phyloP scores from a whole-genome alignment of 2,329 filamentous ascomycete genomes.

The Diplocarpon mali region DNA sequence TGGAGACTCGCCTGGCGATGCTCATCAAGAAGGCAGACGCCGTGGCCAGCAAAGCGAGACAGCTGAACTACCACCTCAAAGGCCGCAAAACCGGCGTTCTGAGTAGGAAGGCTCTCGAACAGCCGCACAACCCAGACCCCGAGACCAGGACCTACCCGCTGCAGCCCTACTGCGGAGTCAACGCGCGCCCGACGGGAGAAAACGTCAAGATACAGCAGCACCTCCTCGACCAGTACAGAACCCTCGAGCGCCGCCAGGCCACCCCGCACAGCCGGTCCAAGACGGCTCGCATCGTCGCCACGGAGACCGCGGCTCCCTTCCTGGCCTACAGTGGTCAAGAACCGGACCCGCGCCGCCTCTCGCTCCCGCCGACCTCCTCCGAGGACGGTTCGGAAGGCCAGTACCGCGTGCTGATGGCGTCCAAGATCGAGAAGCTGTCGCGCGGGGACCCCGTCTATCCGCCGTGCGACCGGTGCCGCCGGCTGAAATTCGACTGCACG shows the following conservation, averaged over 20 bases:
- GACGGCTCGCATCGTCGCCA: slow-evolving; percentile 7
- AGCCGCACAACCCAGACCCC: slow-evolving; percentile 14
- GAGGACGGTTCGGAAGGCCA: slow-evolving; percentile 22
- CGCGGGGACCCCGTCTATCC: slow-evolving; percentile 69
- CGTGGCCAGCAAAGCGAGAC: slow-evolving; percentile 60
- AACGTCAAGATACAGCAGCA: slow-evolving; percentile 36
- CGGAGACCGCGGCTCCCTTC: slow-evolving; percentile 5
- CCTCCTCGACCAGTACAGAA: slow-evolving; percentile 42
- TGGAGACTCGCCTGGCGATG: slow-evolving; percentile 66
- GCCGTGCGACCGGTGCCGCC: slow-evolving; percentile 72
- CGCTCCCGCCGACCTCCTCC: slow-evolving; percentile 14
- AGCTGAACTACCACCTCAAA: slow-evolving; percentile 71
- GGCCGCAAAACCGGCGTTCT: slow-evolving; percentile 64
- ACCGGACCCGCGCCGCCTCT: slow-evolving; percentile 21
- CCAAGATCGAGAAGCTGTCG: slow-evolving; percentile 63
- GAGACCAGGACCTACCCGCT: slow-evolving; percentile 14
- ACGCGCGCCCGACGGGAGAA: slow-evolving; percentile 30
- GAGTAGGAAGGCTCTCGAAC: slow-evolving; percentile 40
- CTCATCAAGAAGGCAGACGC: slow-evolving; percentile 72
- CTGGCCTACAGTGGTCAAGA: slow-evolving; percentile 12
- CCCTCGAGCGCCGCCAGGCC: slow-evolving; percentile 17
- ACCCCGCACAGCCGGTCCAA: slow-evolving; percentile 16
- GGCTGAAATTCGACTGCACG: slow-evolving; percentile 69
- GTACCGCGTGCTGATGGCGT: slow-evolving; percentile 55
- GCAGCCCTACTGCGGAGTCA: slow-evolving; percentile 26